These are phyloP conservation scores for Setaria italica DNA, from an alignment of 202 grass and related monocot genomes.

Conservation along the genomic window DNA sequence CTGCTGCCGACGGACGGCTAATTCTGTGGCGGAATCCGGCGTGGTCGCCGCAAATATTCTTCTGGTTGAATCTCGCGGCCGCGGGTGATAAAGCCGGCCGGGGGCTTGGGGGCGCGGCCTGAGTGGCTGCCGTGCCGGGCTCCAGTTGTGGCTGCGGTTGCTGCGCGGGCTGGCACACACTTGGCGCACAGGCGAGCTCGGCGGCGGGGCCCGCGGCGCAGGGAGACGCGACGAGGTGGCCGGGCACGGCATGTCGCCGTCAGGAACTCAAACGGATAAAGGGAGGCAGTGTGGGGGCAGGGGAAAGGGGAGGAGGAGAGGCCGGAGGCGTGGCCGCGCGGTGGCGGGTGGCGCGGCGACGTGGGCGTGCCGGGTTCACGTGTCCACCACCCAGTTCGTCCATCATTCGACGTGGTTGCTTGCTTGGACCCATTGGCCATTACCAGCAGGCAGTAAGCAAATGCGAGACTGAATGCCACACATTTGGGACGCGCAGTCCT, in stretches of 20 bases:
- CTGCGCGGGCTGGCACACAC: constrained; percentile 15
- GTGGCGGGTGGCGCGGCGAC: constrained; percentile 35
- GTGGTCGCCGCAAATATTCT: constrained; percentile 19
- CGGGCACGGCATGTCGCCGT: constrained; percentile 44
- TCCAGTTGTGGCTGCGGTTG: constrained; percentile 59
- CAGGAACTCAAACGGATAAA: constrained; percentile 40
- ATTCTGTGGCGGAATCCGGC: constrained; percentile 1
- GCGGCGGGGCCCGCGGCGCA: constrained; percentile 37
- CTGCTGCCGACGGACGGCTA: background rate
- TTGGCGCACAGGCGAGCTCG: background rate
- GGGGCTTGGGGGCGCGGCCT: background rate
- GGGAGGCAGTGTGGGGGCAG: background rate
- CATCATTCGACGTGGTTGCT: background rate
- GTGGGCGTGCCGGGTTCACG: constrained; percentile 45
- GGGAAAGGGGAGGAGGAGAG: background rate
- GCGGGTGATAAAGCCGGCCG: constrained; percentile 53
- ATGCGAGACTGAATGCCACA: background rate
- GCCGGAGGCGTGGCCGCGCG: constrained; percentile 41
- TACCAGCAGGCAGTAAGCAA: background rate
- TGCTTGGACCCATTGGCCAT: no score
- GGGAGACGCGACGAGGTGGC: background rate
- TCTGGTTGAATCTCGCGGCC: constrained; percentile 8
- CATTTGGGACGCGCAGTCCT: background rate
- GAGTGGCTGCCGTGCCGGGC: constrained; percentile 55
- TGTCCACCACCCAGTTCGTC: constrained; percentile 1